These are phyloP conservation scores for Aspergillus panamensis DNA, from an alignment of 495 filamentous ascomycete genomes.

Conservation along the genomic window DNA sequence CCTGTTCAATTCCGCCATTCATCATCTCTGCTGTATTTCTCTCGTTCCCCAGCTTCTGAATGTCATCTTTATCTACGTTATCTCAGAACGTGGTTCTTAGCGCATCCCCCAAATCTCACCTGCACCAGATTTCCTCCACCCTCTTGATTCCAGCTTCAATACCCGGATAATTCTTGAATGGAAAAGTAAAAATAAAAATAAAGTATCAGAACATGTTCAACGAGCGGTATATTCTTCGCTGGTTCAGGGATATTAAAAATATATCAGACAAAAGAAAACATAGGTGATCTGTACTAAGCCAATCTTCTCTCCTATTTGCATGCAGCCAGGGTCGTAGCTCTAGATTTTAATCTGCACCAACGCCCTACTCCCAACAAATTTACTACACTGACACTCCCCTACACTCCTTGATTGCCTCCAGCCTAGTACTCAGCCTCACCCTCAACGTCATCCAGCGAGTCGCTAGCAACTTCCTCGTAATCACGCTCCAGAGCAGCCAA, in stretches of 20 bases:
- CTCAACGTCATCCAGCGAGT: slow-evolving; percentile 85
- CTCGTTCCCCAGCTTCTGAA: background rate
- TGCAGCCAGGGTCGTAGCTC: slow-evolving; percentile 30
- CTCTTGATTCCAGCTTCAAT: background rate
- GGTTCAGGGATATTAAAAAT: slow-evolving; percentile 49
- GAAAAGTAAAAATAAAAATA: background rate
- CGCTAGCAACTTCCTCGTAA: slow-evolving; percentile 98
- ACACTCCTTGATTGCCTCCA: slow-evolving; percentile 21
- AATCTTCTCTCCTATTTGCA: slow-evolving; percentile 47
- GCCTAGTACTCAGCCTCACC: slow-evolving; percentile 93
- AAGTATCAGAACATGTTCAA: slow-evolving; percentile 20
- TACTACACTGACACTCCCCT: slow-evolving; percentile 7
- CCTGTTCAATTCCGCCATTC: too few species aligned
- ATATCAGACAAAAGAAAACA: slow-evolving; percentile 47
- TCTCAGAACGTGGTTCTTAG: background rate
- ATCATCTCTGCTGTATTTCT: too few species aligned
- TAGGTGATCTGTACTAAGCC: slow-evolving; percentile 38
- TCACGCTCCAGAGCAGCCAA: slow-evolving; percentile 96
- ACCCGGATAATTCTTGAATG: too few species aligned
- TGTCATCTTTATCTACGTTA: background rate
- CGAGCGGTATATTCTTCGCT: slow-evolving; percentile 45
- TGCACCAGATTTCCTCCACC: background rate
- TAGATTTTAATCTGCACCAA: slow-evolving; percentile 25
- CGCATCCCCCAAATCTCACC: background rate
- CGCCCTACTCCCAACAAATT: slow-evolving; percentile 28